A percentile compares a stretch with the other conserved stretches of the same genome.
phyloP scores from a whole-genome alignment of 169 alveolate species.

The Neospora caninum region DNA sequence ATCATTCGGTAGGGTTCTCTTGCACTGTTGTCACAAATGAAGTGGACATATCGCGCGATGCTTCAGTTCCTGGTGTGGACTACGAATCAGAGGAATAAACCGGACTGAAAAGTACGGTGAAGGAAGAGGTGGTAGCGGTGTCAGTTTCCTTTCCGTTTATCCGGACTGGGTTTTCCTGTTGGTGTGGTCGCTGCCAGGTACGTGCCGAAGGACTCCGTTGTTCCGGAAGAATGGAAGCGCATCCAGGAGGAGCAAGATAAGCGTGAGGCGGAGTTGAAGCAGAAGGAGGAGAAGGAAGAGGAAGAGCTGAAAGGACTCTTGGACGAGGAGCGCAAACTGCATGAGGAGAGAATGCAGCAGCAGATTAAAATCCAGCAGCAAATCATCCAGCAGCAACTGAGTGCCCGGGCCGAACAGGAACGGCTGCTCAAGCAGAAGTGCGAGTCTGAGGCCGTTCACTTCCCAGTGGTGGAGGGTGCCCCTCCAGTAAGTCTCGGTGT shows the following conservation, averaged over 20 bases:
- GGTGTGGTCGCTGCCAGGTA: slow-evolving; percentile 64
- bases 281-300: slow-evolving; percentile 62
- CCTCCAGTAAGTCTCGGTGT: not conserved
- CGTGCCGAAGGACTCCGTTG: slow-evolving; percentile 74
- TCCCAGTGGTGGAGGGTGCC: not conserved
- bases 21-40: not conserved
- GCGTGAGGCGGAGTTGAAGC: slow-evolving; percentile 59
- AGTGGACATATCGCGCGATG: not conserved
- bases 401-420: slow-evolving; percentile 2
- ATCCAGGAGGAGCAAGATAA: slow-evolving; percentile 59
- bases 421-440: not conserved
- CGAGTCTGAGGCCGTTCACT: slow-evolving; percentile 11
- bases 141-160: not conserved
- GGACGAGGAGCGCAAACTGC: slow-evolving; percentile 57
- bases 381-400: slow-evolving; percentile 16
- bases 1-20: slow-evolving; percentile 71
- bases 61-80: not conserved
- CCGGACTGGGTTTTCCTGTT: not conserved
- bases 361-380: slow-evolving; percentile 9
- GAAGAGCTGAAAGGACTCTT: slow-evolving; percentile 50
- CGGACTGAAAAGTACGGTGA: too few relatives aligned
- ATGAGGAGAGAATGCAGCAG: not conserved
- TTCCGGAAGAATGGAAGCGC: slow-evolving; percentile 71
- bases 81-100: not conserved
- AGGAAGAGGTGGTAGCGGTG: not conserved